These are phyloP conservation scores for Cryphonectria radicalis DNA, from an alignment of 2,329 filamentous ascomycete species.

Conservation along the genomic window DNA sequence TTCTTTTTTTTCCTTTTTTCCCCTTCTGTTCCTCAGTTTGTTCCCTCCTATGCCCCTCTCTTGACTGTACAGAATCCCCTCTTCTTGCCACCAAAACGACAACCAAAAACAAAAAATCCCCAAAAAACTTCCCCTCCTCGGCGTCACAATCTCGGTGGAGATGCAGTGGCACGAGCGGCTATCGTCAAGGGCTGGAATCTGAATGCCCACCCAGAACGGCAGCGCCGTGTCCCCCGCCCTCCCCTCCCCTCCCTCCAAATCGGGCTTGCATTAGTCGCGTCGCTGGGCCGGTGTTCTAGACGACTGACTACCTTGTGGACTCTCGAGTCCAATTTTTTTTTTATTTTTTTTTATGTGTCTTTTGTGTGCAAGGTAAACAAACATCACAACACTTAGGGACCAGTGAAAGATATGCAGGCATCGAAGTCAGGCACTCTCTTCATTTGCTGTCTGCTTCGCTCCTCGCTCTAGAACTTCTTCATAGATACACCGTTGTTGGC, in stretches of 20 bases:
- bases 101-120: neutral
- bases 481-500: neutral
- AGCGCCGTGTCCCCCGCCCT: neutral
- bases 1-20: too few species aligned
- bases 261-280: conserved; percentile 35
- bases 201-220: conserved; percentile 11
- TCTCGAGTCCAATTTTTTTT: neutral
- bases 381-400: too few species aligned
- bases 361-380: too few species aligned
- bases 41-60: neutral
- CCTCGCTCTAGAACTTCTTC: too few species aligned
- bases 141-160: conserved; percentile 24
- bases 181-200: conserved; percentile 6
- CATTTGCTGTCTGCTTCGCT: neutral
- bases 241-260: neutral
- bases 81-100: too few species aligned
- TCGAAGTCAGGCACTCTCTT: too few species aligned
- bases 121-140: neutral
- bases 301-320: neutral
- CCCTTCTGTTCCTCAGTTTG: neutral
- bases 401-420: too few species aligned
- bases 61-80: neutral
- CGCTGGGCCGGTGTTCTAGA: conserved; percentile 40
- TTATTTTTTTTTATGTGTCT: neutral
- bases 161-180: neutral